phyloP scores from a whole-genome alignment of 257 asterid genomes.

The Przewalskia tangutica region DNA sequence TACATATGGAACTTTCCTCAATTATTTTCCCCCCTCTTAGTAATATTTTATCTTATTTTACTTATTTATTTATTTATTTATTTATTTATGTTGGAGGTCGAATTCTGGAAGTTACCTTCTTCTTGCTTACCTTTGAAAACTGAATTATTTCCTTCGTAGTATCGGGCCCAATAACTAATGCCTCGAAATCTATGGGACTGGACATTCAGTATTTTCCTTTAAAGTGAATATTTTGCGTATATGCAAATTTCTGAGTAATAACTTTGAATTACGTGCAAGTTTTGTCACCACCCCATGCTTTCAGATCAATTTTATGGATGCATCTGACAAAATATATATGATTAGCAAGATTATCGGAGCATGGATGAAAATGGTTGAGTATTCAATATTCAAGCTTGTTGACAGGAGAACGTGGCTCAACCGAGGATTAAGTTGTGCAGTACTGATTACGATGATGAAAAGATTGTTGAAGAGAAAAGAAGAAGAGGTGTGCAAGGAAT shows the following conservation, averaged over 20 bases:
- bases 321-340: neutral
- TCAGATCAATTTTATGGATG: neutral
- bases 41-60: neutral
- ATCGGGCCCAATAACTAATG: neutral
- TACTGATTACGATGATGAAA: neutral
- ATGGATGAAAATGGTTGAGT: neutral
- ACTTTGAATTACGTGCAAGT: neutral
- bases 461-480: slow-evolving; percentile 2
- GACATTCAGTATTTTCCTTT: neutral
- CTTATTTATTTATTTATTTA: neutral
- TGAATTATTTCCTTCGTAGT: neutral
- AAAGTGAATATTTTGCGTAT: neutral
- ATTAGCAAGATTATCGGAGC: neutral
- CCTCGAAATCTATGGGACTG: neutral
- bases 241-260: neutral
- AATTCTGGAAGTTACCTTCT: neutral
- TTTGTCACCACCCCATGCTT: neutral
- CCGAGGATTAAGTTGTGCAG: neutral
- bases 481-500: neutral
- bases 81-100: neutral
- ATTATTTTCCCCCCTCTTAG: neutral
- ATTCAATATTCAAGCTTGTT: neutral
- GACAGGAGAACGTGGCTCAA: slow-evolving; percentile 10
- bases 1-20: neutral
- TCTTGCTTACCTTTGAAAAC: too few relatives aligned